A percentile compares a stretch with the other conserved stretches of the same genome.
phyloP scores from a whole-genome alignment of 2,329 filamentous ascomycete genomes.

The Drechslerella dactyloides region DNA sequence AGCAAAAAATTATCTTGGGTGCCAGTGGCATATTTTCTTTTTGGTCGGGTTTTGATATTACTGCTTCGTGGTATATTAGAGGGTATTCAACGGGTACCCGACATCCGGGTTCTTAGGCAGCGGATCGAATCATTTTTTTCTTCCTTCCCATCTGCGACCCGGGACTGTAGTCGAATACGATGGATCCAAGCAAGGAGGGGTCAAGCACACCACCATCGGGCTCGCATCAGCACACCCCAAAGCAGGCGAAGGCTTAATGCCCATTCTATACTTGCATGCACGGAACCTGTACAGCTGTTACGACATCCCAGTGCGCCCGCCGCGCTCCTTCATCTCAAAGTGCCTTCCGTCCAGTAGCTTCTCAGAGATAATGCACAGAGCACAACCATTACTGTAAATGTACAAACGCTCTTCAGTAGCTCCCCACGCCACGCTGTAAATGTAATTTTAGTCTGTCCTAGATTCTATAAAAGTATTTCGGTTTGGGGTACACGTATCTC shows the following conservation, averaged over 20 bases:
- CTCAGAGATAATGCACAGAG: neutral
- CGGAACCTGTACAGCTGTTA: constrained; percentile 1
- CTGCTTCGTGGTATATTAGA: neutral
- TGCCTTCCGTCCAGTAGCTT: neutral
- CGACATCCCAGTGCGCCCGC: constrained; percentile 3
- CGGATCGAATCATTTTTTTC: constrained; percentile 49
- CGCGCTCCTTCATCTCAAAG: neutral
- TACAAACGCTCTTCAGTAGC: neutral
- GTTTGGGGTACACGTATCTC: neutral
- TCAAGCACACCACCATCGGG: constrained; percentile 39
- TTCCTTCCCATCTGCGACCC: constrained; percentile 21
- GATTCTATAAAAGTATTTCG: neutral
- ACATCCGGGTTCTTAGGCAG: constrained; percentile 37
- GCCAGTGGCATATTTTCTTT: neutral
- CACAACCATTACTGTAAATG: neutral
- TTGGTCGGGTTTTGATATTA: neutral
- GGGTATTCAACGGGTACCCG: constrained; percentile 26
- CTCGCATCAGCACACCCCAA: neutral
- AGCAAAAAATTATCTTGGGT: neutral
- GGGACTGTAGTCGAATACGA: constrained; percentile 22
- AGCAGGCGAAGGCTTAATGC: neutral
- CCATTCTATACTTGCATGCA: neutral
- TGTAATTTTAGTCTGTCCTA: neutral
- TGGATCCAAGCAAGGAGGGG: constrained; percentile 14
- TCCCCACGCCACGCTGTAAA: neutral